Evolutionary conservation across 768 basidiomycete species (phyloP).

Genomic region (Serpula lacrymans): DNA sequence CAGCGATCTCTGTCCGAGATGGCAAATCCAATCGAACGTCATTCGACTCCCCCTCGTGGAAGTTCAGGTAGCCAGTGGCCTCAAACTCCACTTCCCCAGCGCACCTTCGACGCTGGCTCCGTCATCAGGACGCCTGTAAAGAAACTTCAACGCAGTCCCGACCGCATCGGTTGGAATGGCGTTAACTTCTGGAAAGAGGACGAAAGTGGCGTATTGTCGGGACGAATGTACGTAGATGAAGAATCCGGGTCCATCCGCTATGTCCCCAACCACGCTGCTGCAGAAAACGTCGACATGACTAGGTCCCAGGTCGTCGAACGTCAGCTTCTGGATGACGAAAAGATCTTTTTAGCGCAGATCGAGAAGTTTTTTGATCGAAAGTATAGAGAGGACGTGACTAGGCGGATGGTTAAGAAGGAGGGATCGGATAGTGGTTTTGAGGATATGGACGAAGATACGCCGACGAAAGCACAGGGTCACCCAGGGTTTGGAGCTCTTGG

Average conservation of each 20-base stretch:
- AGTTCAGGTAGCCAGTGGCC: conserved; percentile 6
- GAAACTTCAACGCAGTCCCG: conserved; percentile 25
- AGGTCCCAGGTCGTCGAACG: conserved; percentile 5
- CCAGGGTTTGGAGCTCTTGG: conserved; percentile 7
- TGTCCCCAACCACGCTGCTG: conserved; percentile 18
- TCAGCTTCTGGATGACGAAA: conserved; percentile 1
- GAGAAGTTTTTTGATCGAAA: conserved; percentile 7
- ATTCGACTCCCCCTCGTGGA: conserved; percentile 9
- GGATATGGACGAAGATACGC: conserved; percentile 10
- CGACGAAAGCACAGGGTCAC: background rate
- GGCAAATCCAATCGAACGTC: conserved; percentile 11
- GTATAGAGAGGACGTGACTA: conserved; percentile 5
- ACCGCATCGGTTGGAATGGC: conserved; percentile 25
- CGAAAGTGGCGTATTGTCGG: conserved; percentile 3
- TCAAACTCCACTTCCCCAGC: conserved; percentile 16
- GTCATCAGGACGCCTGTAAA: conserved; percentile 27
- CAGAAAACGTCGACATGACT: conserved; percentile 15
- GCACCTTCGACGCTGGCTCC: conserved; percentile 26
- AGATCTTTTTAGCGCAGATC: conserved; percentile 22
- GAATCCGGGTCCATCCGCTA: conserved; percentile 10
- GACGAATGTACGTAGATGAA: background rate
- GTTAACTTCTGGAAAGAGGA: conserved; percentile 18
- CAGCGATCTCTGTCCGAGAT: too few relatives aligned
- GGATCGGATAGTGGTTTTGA: conserved; percentile 13
- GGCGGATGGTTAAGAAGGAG: conserved; percentile 7